phyloP scores from a whole-genome alignment of 2,329 filamentous ascomycete species.

The Clonostachys byssicola region DNA sequence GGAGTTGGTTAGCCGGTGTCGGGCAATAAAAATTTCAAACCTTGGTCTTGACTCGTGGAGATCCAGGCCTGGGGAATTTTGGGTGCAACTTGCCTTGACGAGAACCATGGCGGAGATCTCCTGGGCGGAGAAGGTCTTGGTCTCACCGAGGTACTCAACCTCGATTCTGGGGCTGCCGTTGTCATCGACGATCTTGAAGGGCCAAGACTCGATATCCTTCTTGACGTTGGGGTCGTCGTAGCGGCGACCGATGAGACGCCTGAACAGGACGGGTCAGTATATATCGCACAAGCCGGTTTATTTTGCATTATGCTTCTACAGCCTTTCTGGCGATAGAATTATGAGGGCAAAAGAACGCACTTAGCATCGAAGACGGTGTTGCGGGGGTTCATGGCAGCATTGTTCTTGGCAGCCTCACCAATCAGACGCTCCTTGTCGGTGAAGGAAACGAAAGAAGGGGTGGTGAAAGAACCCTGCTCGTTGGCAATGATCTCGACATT shows the following conservation, averaged over 20 bases:
- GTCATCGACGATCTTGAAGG: constrained; percentile 95
- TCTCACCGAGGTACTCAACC: constrained; percentile 93
- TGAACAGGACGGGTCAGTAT: constrained; percentile 27
- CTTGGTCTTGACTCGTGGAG: too few relatives aligned
- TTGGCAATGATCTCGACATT: constrained; percentile 99
- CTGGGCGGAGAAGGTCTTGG: constrained; percentile 94
- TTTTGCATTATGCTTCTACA: neutral
- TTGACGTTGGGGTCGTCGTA: constrained; percentile 95
- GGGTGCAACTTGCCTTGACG: constrained; percentile 67
- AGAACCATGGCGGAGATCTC: constrained; percentile 99
- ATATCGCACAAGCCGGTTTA: neutral
- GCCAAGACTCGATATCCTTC: constrained; percentile 98
- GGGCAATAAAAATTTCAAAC: too few relatives aligned
- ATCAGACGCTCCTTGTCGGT: constrained; percentile 98
- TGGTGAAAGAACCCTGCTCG: constrained; percentile 99
- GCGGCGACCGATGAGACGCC: constrained; percentile 95
- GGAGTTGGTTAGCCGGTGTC: constrained; percentile 8
- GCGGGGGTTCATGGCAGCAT: constrained; percentile 97
- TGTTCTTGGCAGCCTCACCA: constrained; percentile 99
- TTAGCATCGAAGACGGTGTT: constrained; percentile 99
- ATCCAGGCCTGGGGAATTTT: neutral
- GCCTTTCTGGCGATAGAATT: neutral
- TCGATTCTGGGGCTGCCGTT: constrained; percentile 85
- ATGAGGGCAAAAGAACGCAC: constrained; percentile 45
- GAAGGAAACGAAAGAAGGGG: constrained; percentile 98